Evolutionary conservation across 257 asterid genomes (phyloP).

Genomic region (Mitragyna speciosa): DNA sequence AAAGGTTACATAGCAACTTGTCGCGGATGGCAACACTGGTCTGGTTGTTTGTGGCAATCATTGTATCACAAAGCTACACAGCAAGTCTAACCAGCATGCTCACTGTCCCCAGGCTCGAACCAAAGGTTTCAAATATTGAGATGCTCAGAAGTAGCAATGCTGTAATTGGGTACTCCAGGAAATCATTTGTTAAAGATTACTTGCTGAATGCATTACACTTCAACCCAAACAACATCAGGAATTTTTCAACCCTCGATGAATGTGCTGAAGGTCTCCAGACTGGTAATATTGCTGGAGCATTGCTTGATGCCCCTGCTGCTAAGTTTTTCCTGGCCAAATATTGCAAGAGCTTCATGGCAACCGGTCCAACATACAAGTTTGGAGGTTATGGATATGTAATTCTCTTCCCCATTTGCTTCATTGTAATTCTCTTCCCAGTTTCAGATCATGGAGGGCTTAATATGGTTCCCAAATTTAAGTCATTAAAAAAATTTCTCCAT

Average conservation of each 20-base stretch:
- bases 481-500: background rate
- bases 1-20: slow-evolving; percentile 33
- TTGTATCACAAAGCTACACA: slow-evolving; percentile 46
- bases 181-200: slow-evolving; percentile 27
- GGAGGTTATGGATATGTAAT: slow-evolving; percentile 51
- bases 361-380: slow-evolving; percentile 40
- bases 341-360: slow-evolving; percentile 38
- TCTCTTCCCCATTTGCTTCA: background rate
- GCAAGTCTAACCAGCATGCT: slow-evolving; percentile 48
- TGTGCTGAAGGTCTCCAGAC: slow-evolving; percentile 25
- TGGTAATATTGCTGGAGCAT: slow-evolving; percentile 36
- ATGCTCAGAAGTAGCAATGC: slow-evolving; percentile 27
- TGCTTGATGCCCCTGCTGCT: slow-evolving; percentile 40
- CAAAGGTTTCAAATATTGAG: slow-evolving; percentile 32
- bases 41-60: slow-evolving; percentile 40
- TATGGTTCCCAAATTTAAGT: background rate
- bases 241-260: slow-evolving; percentile 11
- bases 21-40: slow-evolving; percentile 41
- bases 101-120: slow-evolving; percentile 31
- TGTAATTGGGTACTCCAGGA: slow-evolving; percentile 25
- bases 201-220: slow-evolving; percentile 21
- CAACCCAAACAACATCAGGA: slow-evolving; percentile 9
- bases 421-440: too few relatives aligned
- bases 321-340: slow-evolving; percentile 38
- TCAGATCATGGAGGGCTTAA: background rate